Percentiles rank a stretch among this genome's conserved stretches.
These are phyloP conservation scores for Apostasia shenzhenica DNA, from an alignment of 106 monocot genomes.

Conservation along the genomic window DNA sequence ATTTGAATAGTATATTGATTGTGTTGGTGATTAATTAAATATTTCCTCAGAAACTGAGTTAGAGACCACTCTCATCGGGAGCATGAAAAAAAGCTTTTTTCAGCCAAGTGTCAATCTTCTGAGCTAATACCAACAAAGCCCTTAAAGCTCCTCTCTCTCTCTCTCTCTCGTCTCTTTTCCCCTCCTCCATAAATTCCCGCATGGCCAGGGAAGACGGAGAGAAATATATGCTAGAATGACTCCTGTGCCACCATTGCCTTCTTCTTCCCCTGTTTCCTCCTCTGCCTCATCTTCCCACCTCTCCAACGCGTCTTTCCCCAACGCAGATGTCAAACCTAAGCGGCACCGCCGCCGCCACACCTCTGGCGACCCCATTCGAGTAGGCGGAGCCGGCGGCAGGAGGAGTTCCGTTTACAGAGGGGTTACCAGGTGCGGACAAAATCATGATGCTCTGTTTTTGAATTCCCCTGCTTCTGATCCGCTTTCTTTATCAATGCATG, in stretches of 20 bases:
- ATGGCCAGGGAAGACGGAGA: too few species aligned
- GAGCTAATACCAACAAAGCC: too few species aligned
- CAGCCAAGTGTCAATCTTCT: too few species aligned
- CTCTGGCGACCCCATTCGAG: neutral
- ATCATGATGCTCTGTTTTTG: neutral
- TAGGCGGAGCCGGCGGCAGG: constrained; percentile 16
- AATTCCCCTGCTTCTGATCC: neutral
- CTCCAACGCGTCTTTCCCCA: constrained; percentile 1
- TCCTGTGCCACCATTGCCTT: neutral
- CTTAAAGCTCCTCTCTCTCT: too few species aligned
- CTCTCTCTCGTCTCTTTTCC: too few species aligned
- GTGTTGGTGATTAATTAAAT: too few species aligned
- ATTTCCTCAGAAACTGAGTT: too few species aligned
- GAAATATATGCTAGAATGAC: too few species aligned
- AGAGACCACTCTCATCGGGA: too few species aligned
- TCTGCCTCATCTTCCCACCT: neutral
- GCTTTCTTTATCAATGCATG: neutral
- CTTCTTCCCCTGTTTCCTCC: neutral
- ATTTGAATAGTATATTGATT: too few species aligned
- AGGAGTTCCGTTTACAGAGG: constrained; percentile 58
- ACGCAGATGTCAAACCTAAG: constrained; percentile 9
- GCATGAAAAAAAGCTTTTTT: too few species aligned
- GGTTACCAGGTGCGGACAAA: constrained; percentile 36
- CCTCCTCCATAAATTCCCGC: too few species aligned
- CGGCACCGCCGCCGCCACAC: neutral